Evolutionary conservation across 2,329 filamentous ascomycete genomes (phyloP), one percentile per base, ranked within the genome.

Genomic region (Penicillium palitans): DNA sequence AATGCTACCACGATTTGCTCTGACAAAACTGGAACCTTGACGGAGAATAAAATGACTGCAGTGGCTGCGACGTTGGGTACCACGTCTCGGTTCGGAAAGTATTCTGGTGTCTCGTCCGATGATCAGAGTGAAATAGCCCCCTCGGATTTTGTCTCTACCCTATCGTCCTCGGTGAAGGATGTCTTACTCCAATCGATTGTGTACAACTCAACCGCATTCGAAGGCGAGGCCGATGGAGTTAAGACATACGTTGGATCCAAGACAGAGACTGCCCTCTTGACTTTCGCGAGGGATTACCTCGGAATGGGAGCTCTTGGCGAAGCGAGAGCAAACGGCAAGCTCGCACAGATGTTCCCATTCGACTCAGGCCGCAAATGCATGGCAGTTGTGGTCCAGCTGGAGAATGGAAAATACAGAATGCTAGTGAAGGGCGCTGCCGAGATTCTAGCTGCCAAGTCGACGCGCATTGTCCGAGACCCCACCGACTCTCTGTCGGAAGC

Each of bases 211-310:
- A 88, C 87, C 0, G 87, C 87, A 1, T 90, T 90, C 63, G 86
- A 90, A 68, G 82, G 83, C 6, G 84, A 87, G 44, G 80, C 84
- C 44, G 81, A 87, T 42, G 86, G 86, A 33, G 78, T 80, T 19
- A 75, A 72, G 37, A 78, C 82, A 0, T 92, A 90, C 64, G 82
- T 91, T 61, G 89, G 89, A 31, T 91, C 89, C 6, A 91, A 91
- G 75, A 92, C 89, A 0, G 89, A 92, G 70, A 90, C 88, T 4
- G 89, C 89, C 24, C 79, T 92, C 13, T 80, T 92, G n/a, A 79
- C 81, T 25, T 90, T 91, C 69, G 86, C 87, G 21, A 81, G 83
- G 49, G 84, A 89, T 49, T 79, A 85, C 67, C 78, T 91, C 15
- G 87, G 81, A 42, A 86, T 91, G 79, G 83, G 83, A 6, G 79